phyloP scores from a whole-genome alignment of 108 stramenopile species.

The Heterococcus sp. region DNA sequence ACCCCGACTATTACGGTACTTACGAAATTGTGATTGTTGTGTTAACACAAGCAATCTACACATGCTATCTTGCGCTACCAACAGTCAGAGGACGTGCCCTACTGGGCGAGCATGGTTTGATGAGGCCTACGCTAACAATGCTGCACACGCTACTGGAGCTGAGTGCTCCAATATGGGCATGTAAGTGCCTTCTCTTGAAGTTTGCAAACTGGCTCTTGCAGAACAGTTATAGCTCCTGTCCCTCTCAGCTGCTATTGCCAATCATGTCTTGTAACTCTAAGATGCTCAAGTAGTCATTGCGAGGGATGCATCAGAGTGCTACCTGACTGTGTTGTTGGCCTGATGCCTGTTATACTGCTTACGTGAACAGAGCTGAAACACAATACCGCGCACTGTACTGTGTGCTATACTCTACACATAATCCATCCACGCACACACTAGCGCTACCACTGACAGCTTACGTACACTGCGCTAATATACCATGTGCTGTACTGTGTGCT shows the following conservation, averaged over 20 bases:
- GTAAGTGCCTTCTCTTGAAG: conserved; percentile 13
- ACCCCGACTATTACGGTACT: too few relatives aligned
- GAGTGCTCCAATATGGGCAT: conserved; percentile 57
- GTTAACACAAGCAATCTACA: too few relatives aligned
- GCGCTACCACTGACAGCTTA: not conserved
- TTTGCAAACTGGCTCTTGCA: not conserved
- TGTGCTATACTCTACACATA: not conserved
- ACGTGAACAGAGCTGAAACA: too few relatives aligned
- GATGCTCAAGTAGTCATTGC: not conserved
- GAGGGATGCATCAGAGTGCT: not conserved
- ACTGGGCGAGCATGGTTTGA: conserved; percentile 62
- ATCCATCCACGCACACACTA: not conserved
- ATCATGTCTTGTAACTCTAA: too few relatives aligned
- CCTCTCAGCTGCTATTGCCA: too few relatives aligned
- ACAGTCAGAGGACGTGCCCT: conserved; percentile 42
- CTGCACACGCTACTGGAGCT: conserved; percentile 35
- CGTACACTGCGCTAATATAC: too few relatives aligned
- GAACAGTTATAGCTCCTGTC: not conserved
- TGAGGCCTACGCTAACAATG: conserved; percentile 41
- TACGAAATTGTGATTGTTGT: too few relatives aligned
- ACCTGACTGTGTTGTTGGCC: too few relatives aligned
- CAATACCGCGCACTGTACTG: too few relatives aligned
- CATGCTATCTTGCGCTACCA: too few relatives aligned
- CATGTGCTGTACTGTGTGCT: not conserved
- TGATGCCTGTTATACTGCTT: not conserved